Base-by-base conservation (phyloP, 2,329 filamentous ascomycete genomes). In the Coniosporium tulheliwenetii region DNA sequence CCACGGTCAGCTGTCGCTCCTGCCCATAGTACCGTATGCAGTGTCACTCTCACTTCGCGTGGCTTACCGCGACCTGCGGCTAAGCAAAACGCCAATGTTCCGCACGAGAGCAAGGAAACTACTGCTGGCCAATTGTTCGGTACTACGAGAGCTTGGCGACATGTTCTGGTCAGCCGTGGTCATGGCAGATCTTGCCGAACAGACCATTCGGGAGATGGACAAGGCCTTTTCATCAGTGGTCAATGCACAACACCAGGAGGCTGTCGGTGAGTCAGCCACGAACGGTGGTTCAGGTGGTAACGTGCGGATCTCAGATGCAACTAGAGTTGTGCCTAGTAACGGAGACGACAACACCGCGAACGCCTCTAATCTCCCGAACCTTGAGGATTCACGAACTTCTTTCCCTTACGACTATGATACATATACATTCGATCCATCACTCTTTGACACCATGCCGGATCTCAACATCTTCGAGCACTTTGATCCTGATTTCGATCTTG, bases 51-150 rank as follows among this genome's bases (percentile, higher is more conserved):
- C 75, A 0, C 62, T 80, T 1, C 76, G 71, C 37, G 72, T 79
- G 1, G 70, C 72, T 10, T 79, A 79, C 46, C 67, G 73, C 36
- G 77, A 78, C 50, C 75, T 79, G 73, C 65, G 75, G 1, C 71
- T 77, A 47, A 75, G 71, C 42, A 67, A 67, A 10, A 58, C 77
- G 0, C 68, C 73, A 1, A 71, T 76, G 63, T 77, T 75, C 44
- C 67, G 73, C 3, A 63, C 64, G 0, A 60, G 75, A n/a, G 69
- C 71, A 5, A 68, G 71, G 46, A 62, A 61, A 10, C 61, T 69
- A 0, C 78, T 79, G 49, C 64, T 66, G 39, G 65, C 64, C 36
- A 71, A 74, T 34, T 73, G 72, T 9, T 61, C 66, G 2, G 60
- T 74, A 30, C 57, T 79, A 4, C 63, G 67, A 15, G 59, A 63